Percentiles rank a stretch among this genome's conserved stretches.
These are phyloP conservation scores for Xylaria sp. DNA, from an alignment of 495 filamentous ascomycete species.

Conservation along the genomic window DNA sequence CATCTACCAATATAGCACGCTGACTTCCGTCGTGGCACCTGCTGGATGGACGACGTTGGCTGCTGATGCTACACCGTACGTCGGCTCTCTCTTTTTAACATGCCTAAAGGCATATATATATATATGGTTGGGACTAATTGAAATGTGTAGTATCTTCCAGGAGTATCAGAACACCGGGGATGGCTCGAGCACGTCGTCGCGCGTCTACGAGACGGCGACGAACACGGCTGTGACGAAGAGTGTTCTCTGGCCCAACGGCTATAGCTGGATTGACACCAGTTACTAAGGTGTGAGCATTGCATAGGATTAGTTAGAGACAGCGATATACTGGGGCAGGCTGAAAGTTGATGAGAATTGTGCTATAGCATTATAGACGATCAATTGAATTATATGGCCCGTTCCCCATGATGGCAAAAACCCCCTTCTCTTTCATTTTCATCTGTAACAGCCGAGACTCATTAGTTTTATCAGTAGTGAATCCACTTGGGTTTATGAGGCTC, in stretches of 20 bases:
- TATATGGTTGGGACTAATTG: neutral
- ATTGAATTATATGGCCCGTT: neutral
- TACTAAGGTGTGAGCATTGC: neutral
- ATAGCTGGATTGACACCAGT: neutral
- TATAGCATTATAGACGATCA: neutral
- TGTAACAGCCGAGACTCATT: neutral
- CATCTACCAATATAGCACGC: neutral
- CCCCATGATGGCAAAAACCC: neutral
- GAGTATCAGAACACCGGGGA: neutral
- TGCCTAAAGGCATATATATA: neutral
- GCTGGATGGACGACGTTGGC: neutral
- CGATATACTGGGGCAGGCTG: neutral
- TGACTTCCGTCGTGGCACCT: neutral
- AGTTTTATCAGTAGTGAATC: neutral
- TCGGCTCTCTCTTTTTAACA: neutral
- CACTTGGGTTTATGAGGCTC: too few relatives aligned
- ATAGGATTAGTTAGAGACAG: neutral
- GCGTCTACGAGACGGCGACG: neutral
- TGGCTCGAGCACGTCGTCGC: conserved; percentile 1
- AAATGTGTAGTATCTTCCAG: neutral
- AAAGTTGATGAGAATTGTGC: neutral
- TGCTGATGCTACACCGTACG: conserved; percentile 4
- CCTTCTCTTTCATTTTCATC: neutral
- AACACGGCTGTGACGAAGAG: neutral
- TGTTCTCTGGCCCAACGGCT: neutral